These are phyloP conservation scores for Yamadazyma trypodendri DNA, from an alignment of 1,139 yeast genomes.

Conservation along the genomic window DNA sequence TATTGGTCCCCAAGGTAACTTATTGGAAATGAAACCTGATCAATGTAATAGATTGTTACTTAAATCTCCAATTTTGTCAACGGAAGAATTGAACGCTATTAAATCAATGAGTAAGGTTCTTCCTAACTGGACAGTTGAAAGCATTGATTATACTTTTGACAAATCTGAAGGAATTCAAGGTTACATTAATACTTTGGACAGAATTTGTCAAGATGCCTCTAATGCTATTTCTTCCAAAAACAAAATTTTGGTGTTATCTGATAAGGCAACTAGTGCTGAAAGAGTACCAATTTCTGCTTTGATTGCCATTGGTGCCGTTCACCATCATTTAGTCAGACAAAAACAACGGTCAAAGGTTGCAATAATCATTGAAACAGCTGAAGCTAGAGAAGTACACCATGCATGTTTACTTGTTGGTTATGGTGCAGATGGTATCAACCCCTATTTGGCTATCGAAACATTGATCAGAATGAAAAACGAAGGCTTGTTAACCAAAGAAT, in stretches of 20 bases:
- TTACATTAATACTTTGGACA: slow-evolving; percentile 79
- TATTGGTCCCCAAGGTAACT: slow-evolving; percentile 96
- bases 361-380: slow-evolving; percentile 86
- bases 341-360: slow-evolving; percentile 97
- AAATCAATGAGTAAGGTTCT: slow-evolving; percentile 68
- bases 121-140: slow-evolving; percentile 82
- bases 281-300: slow-evolving; percentile 85
- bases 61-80: slow-evolving; percentile 77
- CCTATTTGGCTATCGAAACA: slow-evolving; percentile 90
- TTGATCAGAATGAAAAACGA: slow-evolving; percentile 81
- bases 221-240: slow-evolving; percentile 75
- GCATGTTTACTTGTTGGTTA: slow-evolving; percentile 92
- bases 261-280: slow-evolving; percentile 56
- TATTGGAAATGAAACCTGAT: slow-evolving; percentile 85
- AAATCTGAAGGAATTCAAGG: slow-evolving; percentile 83
- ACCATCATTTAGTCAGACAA: slow-evolving; percentile 92
- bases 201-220: slow-evolving; percentile 85
- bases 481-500: slow-evolving; percentile 63
- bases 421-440: slow-evolving; percentile 96
- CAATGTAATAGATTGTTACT: slow-evolving; percentile 88
- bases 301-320: slow-evolving; percentile 95
- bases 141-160: slow-evolving; percentile 86
- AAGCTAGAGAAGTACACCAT: slow-evolving; percentile 97
- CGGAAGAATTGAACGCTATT: slow-evolving; percentile 72
- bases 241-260: slow-evolving; percentile 76